phyloP scores from a whole-genome alignment of 805 yeast species.

The Ogataea nakhonphanomensis region DNA sequence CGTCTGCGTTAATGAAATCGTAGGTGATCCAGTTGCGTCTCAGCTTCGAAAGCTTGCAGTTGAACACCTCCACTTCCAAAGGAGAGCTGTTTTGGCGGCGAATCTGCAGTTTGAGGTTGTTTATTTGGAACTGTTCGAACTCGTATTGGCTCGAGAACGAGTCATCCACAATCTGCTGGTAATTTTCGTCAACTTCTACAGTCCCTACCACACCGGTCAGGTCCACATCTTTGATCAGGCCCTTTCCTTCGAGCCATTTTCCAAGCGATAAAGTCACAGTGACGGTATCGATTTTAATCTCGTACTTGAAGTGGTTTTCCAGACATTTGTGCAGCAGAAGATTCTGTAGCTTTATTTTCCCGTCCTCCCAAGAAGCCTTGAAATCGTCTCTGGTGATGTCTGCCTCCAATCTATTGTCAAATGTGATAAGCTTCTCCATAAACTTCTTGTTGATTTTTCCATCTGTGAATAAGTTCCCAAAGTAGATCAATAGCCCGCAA shows the following conservation, averaged over 20 bases:
- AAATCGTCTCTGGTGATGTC: constrained; percentile 32
- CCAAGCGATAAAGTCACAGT: constrained; percentile 45
- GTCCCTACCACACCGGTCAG: constrained; percentile 46
- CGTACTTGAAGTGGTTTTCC: constrained; percentile 24
- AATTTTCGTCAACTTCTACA: constrained; percentile 16
- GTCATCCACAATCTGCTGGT: constrained; percentile 16
- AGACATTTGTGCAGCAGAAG: constrained; percentile 28
- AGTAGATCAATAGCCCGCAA: constrained; percentile 44
- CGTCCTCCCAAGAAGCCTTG: constrained; percentile 46
- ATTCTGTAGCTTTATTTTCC: constrained; percentile 45
- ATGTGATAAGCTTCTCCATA: constrained; percentile 29
- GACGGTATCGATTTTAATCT: constrained; percentile 40
- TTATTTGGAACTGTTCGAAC: constrained; percentile 42
- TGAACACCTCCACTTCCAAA: constrained; percentile 54
- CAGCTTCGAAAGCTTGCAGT: constrained; percentile 60
- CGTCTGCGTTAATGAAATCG: constrained; percentile 67
- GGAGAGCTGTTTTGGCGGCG: constrained; percentile 27
- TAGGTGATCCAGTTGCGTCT: constrained; percentile 55
- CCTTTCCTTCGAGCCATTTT: constrained; percentile 56
- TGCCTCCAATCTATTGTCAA: constrained; percentile 32
- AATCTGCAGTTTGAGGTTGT: constrained; percentile 44
- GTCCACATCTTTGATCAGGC: constrained; percentile 47
- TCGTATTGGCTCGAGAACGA: constrained; percentile 35
- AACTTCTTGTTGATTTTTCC: constrained; percentile 26
- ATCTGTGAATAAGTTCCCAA: constrained; percentile 36